Conservation (phyloP, 805 yeast genomes). For the Nakazawaea molendinolei region DNA sequence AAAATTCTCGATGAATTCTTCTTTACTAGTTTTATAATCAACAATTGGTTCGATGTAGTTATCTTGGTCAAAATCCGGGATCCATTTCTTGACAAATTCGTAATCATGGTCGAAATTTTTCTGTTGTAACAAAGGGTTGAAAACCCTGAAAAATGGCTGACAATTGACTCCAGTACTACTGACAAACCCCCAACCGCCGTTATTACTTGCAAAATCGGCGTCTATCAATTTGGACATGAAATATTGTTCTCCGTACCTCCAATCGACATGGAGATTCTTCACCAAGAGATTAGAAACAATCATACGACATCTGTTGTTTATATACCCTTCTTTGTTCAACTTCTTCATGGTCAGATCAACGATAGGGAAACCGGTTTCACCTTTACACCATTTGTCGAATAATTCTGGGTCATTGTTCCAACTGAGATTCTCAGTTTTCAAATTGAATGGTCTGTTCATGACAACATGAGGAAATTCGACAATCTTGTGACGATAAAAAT, state of each 20-base stretch:
- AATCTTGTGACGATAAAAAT: conserved; percentile 44
- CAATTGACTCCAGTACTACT: conserved; percentile 47
- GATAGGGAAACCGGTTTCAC: conserved; percentile 48
- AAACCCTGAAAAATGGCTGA: conserved; percentile 51
- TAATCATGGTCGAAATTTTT: conserved; percentile 43
- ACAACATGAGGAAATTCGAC: conserved; percentile 43
- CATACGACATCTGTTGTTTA: conserved; percentile 50
- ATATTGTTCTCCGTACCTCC: conserved; percentile 49
- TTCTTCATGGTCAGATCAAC: conserved; percentile 56
- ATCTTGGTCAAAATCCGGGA: conserved; percentile 36
- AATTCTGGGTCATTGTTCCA: conserved; percentile 37
- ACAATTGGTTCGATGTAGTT: conserved; percentile 40
- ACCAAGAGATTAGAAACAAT: conserved; percentile 44
- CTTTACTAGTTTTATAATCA: conserved; percentile 33
- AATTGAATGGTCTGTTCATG: conserved; percentile 43
- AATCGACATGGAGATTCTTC: conserved; percentile 44
- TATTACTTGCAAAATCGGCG: conserved; percentile 47
- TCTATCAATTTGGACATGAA: conserved; percentile 43
- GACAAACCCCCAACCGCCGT: conserved; percentile 54
- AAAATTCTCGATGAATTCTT: conserved; percentile 34
- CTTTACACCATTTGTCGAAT: conserved; percentile 45
- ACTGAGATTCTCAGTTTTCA: conserved; percentile 32
- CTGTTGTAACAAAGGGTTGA: conserved; percentile 46
- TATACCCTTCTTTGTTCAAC: conserved; percentile 42
- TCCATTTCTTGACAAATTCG: conserved; percentile 39